phyloP scores from a whole-genome alignment of 164 flowering plant genomes.

The Litsea cubeba region DNA sequence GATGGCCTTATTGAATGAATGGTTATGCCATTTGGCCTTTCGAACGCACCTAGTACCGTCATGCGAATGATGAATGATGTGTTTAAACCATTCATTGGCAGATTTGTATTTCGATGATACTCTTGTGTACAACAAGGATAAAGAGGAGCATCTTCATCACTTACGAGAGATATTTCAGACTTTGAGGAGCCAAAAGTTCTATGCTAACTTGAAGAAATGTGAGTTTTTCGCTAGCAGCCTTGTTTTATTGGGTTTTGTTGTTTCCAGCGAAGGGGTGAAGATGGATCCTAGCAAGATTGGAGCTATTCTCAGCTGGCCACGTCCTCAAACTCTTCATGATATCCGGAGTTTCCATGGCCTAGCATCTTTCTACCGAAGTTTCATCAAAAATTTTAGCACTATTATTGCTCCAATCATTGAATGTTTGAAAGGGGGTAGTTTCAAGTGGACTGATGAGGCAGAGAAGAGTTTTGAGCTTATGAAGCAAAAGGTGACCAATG shows the following conservation, averaged over 20 bases:
- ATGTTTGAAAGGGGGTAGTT: neutral
- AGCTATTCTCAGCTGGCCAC: neutral
- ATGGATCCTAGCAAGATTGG: neutral
- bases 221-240: too few species aligned
- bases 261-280: neutral
- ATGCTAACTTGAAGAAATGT: neutral
- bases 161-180: neutral
- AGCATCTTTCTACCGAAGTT: neutral
- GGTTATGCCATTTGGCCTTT: neutral
- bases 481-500: neutral
- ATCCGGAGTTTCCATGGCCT: neutral
- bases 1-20: neutral
- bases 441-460: neutral
- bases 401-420: neutral
- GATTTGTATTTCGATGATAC: neutral
- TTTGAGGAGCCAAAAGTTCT: neutral
- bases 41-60: neutral
- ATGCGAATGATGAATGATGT: neutral
- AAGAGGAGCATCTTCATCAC: neutral
- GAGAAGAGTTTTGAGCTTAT: neutral
- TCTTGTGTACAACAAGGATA: neutral
- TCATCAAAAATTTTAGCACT: neutral
- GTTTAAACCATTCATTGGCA: neutral
- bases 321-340: neutral
- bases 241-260: neutral